Evolutionary conservation across 2,329 filamentous ascomycete species (phyloP).

Genomic region (Macrophomina pseudophaseolina): DNA sequence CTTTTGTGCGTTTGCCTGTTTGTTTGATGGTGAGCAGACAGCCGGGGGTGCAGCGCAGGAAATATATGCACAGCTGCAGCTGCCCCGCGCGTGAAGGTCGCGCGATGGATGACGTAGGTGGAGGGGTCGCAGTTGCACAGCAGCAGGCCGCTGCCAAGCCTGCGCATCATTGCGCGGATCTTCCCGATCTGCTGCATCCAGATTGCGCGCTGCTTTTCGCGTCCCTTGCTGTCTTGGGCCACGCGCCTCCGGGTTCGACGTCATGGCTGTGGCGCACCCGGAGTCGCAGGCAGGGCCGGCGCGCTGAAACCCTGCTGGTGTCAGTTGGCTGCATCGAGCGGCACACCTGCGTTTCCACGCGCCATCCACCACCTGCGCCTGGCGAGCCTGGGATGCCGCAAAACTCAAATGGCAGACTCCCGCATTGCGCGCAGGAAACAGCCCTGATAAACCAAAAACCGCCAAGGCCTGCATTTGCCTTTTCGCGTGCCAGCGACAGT

Average conservation of each 20-base stretch:
- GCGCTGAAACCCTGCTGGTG: conserved; percentile 10
- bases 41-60: background rate
- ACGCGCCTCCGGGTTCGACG: background rate
- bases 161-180: conserved; percentile 19
- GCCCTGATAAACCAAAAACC: background rate
- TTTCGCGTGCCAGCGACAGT: background rate
- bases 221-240: background rate
- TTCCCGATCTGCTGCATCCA: background rate
- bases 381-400: no score
- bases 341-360: conserved; percentile 6
- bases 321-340: background rate
- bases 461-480: background rate
- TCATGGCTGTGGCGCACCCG: conserved; percentile 12
- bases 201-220: background rate
- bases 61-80: background rate
- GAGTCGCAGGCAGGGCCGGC: background rate
- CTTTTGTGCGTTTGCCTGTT: conserved; percentile 12
- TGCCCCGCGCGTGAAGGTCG: background rate
- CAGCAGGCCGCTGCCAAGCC: background rate
- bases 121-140: background rate
- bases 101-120: conserved; percentile 24
- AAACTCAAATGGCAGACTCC: background rate
- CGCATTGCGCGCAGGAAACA: background rate
- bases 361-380: background rate
- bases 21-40: background rate